phyloP scores from a whole-genome alignment of 2,329 filamentous ascomycete species.

The Ascosphaera acerosa region DNA sequence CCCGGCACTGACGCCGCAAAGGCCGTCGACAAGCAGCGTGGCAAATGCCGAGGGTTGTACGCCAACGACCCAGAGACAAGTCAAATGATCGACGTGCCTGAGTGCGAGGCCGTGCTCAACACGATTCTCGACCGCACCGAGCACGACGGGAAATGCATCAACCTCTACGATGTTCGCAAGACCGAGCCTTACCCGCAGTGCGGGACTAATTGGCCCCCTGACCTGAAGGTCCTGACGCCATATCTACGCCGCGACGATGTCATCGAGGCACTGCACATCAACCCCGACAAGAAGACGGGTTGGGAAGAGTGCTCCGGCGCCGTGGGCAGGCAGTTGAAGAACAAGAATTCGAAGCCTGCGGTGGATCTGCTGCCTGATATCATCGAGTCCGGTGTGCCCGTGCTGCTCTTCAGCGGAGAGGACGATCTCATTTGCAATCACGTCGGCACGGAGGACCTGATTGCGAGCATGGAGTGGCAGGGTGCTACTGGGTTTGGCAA shows the following conservation, averaged over 20 bases:
- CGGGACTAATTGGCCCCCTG: slow-evolving; percentile 95
- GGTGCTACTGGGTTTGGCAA: slow-evolving; percentile 77
- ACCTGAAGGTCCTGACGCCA: slow-evolving; percentile 49
- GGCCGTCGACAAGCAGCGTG: slow-evolving; percentile 41
- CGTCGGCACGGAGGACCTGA: slow-evolving; percentile 72
- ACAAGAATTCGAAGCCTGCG: slow-evolving; percentile 45
- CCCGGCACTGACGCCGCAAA: slow-evolving; percentile 38
- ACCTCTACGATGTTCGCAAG: slow-evolving; percentile 93
- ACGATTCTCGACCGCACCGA: slow-evolving; percentile 43
- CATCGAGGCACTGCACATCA: slow-evolving; percentile 53
- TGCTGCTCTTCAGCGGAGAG: slow-evolving; percentile 77
- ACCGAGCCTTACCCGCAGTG: slow-evolving; percentile 59
- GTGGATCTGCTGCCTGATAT: slow-evolving; percentile 52
- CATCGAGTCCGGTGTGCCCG: slow-evolving; percentile 42
- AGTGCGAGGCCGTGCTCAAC: slow-evolving; percentile 56
- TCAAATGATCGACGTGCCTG: slow-evolving; percentile 39
- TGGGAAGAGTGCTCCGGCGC: slow-evolving; percentile 77
- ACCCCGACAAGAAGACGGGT: slow-evolving; percentile 53
- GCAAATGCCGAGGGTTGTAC: slow-evolving; percentile 37
- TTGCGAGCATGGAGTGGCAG: slow-evolving; percentile 77
- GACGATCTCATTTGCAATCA: slow-evolving; percentile 96
- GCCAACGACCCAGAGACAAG: too few species aligned
- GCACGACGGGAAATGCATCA: slow-evolving; percentile 38
- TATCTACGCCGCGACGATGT: slow-evolving; percentile 74
- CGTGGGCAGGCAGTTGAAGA: slow-evolving; percentile 46